These are phyloP conservation scores for Microthyrium microscopicum DNA, from an alignment of 2,329 filamentous ascomycete species.

Conservation along the genomic window DNA sequence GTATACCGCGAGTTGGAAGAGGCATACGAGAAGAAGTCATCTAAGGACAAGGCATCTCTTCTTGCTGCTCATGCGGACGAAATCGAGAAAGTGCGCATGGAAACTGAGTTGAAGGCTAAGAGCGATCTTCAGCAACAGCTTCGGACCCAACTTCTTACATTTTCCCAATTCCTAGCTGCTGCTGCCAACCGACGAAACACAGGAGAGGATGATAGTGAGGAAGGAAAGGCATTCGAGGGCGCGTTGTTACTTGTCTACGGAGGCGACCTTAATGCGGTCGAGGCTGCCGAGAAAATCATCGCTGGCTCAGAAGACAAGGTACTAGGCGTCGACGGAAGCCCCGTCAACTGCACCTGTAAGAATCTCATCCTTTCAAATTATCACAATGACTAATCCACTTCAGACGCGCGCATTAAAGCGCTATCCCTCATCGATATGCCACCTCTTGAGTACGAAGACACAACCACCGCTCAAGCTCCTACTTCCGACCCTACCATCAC, in stretches of 20 bases:
- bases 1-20: slow-evolving; percentile 62
- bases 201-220: slow-evolving; percentile 53
- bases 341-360: slow-evolving; percentile 57
- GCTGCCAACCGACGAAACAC: slow-evolving; percentile 54
- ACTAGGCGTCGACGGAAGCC: slow-evolving; percentile 45
- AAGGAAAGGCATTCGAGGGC: slow-evolving; percentile 68
- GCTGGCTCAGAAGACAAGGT: slow-evolving; percentile 53
- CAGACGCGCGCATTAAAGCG: slow-evolving; percentile 22
- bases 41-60: slow-evolving; percentile 39
- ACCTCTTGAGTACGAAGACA: slow-evolving; percentile 37
- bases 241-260: slow-evolving; percentile 63
- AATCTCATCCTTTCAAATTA: slow-evolving; percentile 9
- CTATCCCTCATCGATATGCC: slow-evolving; percentile 19
- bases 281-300: slow-evolving; percentile 61
- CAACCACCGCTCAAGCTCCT: slow-evolving; percentile 11
- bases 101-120: slow-evolving; percentile 39
- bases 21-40: slow-evolving; percentile 48
- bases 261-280: slow-evolving; percentile 58
- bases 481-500: slow-evolving; percentile 50
- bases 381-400: not conserved
- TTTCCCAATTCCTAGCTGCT: slow-evolving; percentile 67
- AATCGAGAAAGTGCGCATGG: slow-evolving; percentile 37
- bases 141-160: slow-evolving; percentile 46
- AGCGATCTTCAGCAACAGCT: slow-evolving; percentile 34
- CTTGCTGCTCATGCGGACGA: slow-evolving; percentile 39